Evolutionary conservation across 2,329 filamentous ascomycete genomes (phyloP).

Genomic region (Trichoderma polysporum): DNA sequence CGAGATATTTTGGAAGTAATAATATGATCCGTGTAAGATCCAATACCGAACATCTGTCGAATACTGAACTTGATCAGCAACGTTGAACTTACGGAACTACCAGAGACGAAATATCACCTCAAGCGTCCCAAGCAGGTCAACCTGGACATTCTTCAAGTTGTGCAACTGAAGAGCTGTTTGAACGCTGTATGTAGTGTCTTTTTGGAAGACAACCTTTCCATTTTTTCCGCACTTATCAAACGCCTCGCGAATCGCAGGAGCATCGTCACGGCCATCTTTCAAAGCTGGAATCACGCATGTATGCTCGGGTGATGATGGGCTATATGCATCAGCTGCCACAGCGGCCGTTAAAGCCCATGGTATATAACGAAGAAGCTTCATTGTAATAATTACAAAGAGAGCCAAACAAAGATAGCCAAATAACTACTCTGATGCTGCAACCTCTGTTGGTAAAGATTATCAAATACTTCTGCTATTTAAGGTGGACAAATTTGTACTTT

Average conservation of each 20-base stretch:
- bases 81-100: not conserved
- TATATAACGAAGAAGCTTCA: not conserved
- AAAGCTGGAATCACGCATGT: slow-evolving; percentile 2
- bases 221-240: slow-evolving; percentile 2
- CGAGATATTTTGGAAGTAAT: slow-evolving; percentile 10
- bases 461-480: not conserved
- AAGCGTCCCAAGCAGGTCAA: not conserved
- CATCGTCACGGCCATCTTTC: not conserved
- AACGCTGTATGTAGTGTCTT: slow-evolving; percentile 3
- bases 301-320: not conserved
- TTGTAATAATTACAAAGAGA: not conserved
- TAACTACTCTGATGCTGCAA: not conserved
- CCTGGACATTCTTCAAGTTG: not conserved
- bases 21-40: slow-evolving; percentile 1
- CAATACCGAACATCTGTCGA: slow-evolving; percentile 11
- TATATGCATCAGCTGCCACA: not conserved
- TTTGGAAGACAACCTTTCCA: not conserved
- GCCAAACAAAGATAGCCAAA: not conserved
- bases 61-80: not conserved
- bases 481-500: not conserved
- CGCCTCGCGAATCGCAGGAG: slow-evolving; percentile 5
- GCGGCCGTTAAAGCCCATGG: not conserved
- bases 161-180: not conserved
- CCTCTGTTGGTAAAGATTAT: not conserved
- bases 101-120: not conserved